phyloP scores from a whole-genome alignment of 2,329 filamentous ascomycete genomes.

The Aureobasidium sp. region DNA sequence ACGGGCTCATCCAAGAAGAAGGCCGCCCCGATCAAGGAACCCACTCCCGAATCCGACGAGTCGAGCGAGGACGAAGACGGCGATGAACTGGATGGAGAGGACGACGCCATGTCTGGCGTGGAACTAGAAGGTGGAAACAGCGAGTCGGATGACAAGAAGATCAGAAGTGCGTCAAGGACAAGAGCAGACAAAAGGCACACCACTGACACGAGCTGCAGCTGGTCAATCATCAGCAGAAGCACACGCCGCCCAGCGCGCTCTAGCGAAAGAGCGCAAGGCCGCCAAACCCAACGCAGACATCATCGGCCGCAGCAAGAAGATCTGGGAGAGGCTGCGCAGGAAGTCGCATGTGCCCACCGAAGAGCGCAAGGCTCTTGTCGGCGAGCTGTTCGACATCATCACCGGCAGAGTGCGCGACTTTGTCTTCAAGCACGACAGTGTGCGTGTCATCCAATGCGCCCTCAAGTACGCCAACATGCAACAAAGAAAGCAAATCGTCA shows the following conservation, averaged over 20 bases:
- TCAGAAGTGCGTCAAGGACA: constrained; percentile 13
- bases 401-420: constrained; percentile 89
- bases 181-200: not conserved
- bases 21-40: constrained; percentile 1
- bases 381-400: constrained; percentile 84
- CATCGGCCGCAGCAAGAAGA: constrained; percentile 82
- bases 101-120: constrained; percentile 3
- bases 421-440: constrained; percentile 95
- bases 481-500: constrained; percentile 77
- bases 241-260: constrained; percentile 84
- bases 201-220: constrained; percentile 1
- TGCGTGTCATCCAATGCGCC: constrained; percentile 92
- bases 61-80: constrained; percentile 12
- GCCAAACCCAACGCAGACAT: constrained; percentile 89
- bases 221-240: constrained; percentile 67
- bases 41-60: constrained; percentile 6
- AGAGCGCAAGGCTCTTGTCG: constrained; percentile 76
- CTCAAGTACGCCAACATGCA: constrained; percentile 87
- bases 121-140: constrained; percentile 8
- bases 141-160: constrained; percentile 14
- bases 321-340: constrained; percentile 87
- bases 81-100: constrained; percentile 4
- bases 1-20: constrained; percentile 5
- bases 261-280: constrained; percentile 80
- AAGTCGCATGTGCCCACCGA: constrained; percentile 90